Evolutionary conservation across 257 asterid species (phyloP).

Genomic region (Gynochthodes officinalis): DNA sequence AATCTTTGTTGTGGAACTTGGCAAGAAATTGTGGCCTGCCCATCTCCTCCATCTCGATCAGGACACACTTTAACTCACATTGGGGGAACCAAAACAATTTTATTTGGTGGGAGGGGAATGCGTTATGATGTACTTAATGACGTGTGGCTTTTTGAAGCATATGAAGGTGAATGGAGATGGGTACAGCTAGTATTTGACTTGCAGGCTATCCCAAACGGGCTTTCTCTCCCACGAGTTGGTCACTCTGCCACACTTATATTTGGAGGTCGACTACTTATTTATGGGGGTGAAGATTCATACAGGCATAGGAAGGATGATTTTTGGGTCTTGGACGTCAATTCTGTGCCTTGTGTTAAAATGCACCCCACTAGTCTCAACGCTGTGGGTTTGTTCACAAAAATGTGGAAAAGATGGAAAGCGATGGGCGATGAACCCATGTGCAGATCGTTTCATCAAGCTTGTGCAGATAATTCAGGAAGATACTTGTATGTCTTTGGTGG

Average conservation of each 20-base stretch:
- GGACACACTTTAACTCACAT: slow-evolving; percentile 77
- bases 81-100: slow-evolving; percentile 47
- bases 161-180: slow-evolving; percentile 60
- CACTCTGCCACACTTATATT: slow-evolving; percentile 79
- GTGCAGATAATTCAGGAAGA: slow-evolving; percentile 72
- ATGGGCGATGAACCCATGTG: slow-evolving; percentile 53
- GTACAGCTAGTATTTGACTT: slow-evolving; percentile 46
- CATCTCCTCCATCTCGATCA: slow-evolving; percentile 77
- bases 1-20: slow-evolving; percentile 59
- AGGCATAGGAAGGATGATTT: slow-evolving; percentile 73
- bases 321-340: slow-evolving; percentile 72
- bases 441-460: slow-evolving; percentile 85
- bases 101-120: slow-evolving; percentile 84
- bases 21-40: slow-evolving; percentile 45
- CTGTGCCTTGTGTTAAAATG: slow-evolving; percentile 24
- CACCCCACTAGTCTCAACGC: slow-evolving; percentile 23
- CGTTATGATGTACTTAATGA: slow-evolving; percentile 72
- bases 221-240: slow-evolving; percentile 76
- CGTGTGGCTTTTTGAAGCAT: slow-evolving; percentile 61
- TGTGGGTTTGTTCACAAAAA: slow-evolving; percentile 27
- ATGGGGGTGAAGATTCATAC: slow-evolving; percentile 84
- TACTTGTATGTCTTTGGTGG: slow-evolving; percentile 80
- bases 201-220: slow-evolving; percentile 56
- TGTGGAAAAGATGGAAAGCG: slow-evolving; percentile 65
- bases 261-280: slow-evolving; percentile 69